Evolutionary conservation across 305 asterid species (phyloP).

Genomic region (Fraxinus paxiana): DNA sequence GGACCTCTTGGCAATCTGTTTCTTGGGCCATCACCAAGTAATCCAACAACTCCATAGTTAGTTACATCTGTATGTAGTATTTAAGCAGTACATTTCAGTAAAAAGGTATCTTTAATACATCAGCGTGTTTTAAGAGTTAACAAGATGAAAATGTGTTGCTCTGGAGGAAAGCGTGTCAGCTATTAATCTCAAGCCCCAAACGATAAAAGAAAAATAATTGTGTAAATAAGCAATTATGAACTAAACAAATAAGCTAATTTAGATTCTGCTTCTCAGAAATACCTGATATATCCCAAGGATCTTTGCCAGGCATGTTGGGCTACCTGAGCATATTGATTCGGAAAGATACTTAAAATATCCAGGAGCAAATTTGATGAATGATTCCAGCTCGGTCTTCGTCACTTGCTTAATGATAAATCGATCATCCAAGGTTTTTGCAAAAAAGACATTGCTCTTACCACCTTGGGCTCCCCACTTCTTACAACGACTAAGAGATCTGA

Average conservation of each 20-base stretch:
- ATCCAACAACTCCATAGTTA: not conserved
- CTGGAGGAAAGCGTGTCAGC: not conserved
- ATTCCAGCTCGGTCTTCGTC: slow-evolving; percentile 94
- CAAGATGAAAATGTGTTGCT: not conserved
- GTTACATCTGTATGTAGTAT: not conserved
- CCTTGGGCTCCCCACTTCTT: slow-evolving; percentile 99
- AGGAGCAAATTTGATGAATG: slow-evolving; percentile 90
- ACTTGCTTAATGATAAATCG: slow-evolving; percentile 94
- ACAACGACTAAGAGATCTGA: slow-evolving; percentile 88
- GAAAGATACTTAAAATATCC: slow-evolving; percentile 80
- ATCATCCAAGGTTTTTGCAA: slow-evolving; percentile 90
- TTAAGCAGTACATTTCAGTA: not conserved
- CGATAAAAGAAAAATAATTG: not conserved
- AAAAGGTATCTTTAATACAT: not conserved
- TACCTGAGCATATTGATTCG: slow-evolving; percentile 60
- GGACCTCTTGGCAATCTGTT: not conserved
- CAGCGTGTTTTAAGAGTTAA: not conserved
- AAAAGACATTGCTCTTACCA: slow-evolving; percentile 94
- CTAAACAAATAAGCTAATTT: not conserved
- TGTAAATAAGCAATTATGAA: not conserved
- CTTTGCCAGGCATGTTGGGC: slow-evolving; percentile 94
- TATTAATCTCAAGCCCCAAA: not conserved
- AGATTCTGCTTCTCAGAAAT: slow-evolving; percentile 21
- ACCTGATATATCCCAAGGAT: slow-evolving; percentile 96
- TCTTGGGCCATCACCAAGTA: not conserved